phyloP scores from a whole-genome alignment of 257 asterid genomes.

The Solanum chiquidenum region DNA sequence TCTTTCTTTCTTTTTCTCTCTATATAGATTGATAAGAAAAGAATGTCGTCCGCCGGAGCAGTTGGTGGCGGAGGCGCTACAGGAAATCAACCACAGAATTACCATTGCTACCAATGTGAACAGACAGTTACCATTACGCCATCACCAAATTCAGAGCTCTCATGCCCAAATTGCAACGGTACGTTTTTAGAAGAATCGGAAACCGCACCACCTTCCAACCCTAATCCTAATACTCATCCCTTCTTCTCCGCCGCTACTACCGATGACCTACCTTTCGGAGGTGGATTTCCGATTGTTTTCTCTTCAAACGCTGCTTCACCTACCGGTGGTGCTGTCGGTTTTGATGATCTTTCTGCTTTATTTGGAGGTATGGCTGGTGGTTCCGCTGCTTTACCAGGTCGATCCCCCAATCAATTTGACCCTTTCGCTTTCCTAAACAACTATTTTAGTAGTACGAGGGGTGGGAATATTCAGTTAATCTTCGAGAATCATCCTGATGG shows the following conservation, averaged over 20 bases:
- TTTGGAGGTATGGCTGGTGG: constrained; percentile 6
- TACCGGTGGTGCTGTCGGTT: constrained; percentile 15
- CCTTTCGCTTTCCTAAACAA: constrained; percentile 45
- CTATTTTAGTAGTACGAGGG: constrained; percentile 45
- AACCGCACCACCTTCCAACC: constrained; percentile 27
- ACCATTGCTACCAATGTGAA: constrained; percentile 66
- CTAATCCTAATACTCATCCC: constrained; percentile 4
- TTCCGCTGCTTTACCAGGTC: constrained; percentile 2
- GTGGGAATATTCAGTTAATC: constrained; percentile 58
- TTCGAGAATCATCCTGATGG: constrained; percentile 52
- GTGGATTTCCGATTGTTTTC: constrained; percentile 5
- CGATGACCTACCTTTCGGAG: constrained; percentile 22
- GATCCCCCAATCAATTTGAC: constrained; percentile 51
- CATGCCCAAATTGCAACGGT: constrained; percentile 68
- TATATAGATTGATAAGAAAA: not conserved
- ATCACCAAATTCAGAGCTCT: constrained; percentile 46
- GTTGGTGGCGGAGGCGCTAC: not conserved
- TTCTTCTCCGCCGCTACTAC: constrained; percentile 12
- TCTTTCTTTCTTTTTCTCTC: not conserved
- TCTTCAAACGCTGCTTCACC: constrained; percentile 25
- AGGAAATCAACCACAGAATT: constrained; percentile 7
- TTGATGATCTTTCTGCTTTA: constrained; percentile 10
- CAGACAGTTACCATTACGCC: constrained; percentile 33
- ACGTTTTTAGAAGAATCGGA: constrained; percentile 64
- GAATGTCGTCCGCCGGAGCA: constrained; percentile 5